These are phyloP conservation scores for Prunella vulgaris DNA, from an alignment of 257 asterid species.

Conservation along the genomic window DNA sequence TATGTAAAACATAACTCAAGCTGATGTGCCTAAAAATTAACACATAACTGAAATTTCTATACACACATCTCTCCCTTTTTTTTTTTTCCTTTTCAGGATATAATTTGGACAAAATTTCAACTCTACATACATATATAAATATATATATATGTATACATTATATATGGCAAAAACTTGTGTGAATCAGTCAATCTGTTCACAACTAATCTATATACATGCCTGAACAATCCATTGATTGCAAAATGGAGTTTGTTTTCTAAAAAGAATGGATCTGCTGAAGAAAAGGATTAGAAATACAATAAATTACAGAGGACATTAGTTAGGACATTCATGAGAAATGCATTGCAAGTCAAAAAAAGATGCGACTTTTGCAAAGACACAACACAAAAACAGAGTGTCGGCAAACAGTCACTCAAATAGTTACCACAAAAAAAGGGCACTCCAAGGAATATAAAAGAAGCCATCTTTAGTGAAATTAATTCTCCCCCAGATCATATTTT, in stretches of 20 bases:
- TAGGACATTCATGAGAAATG: not conserved
- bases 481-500: slow-evolving; percentile 11
- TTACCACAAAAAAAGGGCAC: too few species aligned
- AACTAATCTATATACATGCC: too few species aligned
- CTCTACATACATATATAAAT: not conserved
- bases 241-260: not conserved
- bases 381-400: not conserved
- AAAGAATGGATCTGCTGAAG: not conserved
- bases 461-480: not conserved
- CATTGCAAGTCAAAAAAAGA: too few species aligned
- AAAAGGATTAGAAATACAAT: not conserved
- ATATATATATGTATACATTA: too few species aligned
- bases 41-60: not conserved
- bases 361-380: too few species aligned
- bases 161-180: too few species aligned
- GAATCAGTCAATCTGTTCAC: too few species aligned
- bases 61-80: not conserved
- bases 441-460: too few species aligned
- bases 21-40: not conserved
- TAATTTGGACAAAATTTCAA: not conserved
- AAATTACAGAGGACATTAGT: not conserved
- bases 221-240: too few species aligned
- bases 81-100: not conserved
- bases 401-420: not conserved
- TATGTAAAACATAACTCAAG: too few species aligned